Conservation (phyloP, 2,329 filamentous ascomycete species). For the Hymenoscyphus scutula region DNA sequence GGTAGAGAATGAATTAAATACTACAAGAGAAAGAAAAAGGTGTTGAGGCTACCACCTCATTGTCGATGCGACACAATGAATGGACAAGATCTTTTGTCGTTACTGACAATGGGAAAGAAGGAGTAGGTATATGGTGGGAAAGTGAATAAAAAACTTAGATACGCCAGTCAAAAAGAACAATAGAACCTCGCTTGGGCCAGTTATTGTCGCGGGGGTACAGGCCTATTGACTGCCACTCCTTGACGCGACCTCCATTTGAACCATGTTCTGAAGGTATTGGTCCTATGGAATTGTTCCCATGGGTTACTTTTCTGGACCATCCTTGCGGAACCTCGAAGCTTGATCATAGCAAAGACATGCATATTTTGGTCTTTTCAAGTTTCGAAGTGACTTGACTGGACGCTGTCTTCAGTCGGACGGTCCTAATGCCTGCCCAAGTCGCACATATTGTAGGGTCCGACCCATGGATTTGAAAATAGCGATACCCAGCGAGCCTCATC, state of each 20-base stretch:
- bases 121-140: slow-evolving; percentile 23
- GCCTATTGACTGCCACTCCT: slow-evolving; percentile 19
- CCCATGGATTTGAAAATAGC: too few relatives aligned
- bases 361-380: slow-evolving; percentile 4
- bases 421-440: neutral
- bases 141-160: slow-evolving; percentile 19
- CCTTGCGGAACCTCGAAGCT: neutral
- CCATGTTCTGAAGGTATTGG: slow-evolving; percentile 8
- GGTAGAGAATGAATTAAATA: slow-evolving; percentile 14
- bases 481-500: neutral
- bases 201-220: slow-evolving; percentile 18
- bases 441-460: neutral
- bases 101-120: slow-evolving; percentile 26
- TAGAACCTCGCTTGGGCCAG: slow-evolving; percentile 3
- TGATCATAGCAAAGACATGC: neutral
- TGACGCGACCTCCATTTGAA: slow-evolving; percentile 22
- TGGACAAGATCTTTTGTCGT: slow-evolving; percentile 22
- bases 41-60: slow-evolving; percentile 25
- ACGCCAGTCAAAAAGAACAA: slow-evolving; percentile 6
- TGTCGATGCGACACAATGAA: slow-evolving; percentile 26
- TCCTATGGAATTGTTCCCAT: slow-evolving; percentile 21
- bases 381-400: slow-evolving; percentile 27
- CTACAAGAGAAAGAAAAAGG: slow-evolving; percentile 14
- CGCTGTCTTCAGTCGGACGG: slow-evolving; percentile 12
- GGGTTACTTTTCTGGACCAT: slow-evolving; percentile 20